Conservation (phyloP, 257 asterid species). For the Perilla frutescens region DNA sequence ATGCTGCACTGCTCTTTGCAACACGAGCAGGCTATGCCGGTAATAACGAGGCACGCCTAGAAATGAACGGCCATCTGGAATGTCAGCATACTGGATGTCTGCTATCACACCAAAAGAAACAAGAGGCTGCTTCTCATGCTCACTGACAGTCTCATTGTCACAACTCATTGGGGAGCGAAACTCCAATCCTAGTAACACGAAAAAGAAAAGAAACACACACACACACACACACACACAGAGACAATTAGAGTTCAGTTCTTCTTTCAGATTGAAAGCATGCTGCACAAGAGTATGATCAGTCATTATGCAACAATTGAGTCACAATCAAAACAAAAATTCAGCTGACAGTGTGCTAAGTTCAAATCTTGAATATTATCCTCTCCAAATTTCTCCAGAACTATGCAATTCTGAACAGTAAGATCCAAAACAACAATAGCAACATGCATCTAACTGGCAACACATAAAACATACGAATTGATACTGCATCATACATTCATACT, state of each 20-base stretch:
- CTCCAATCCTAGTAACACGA: constrained; percentile 41
- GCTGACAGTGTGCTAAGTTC: constrained; percentile 7
- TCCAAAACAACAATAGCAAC: neutral
- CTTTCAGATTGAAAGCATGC: neutral
- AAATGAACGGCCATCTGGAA: constrained; percentile 89
- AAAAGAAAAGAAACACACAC: neutral
- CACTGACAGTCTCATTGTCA: constrained; percentile 51
- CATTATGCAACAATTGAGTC: neutral
- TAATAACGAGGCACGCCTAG: constrained; percentile 93
- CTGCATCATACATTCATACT: neutral
- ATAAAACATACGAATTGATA: neutral
- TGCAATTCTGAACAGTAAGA: neutral
- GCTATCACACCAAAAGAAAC: constrained; percentile 91
- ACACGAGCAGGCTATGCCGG: constrained; percentile 74
- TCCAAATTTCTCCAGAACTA: too few relatives aligned
- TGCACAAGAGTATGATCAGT: neutral
- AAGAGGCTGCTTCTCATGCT: constrained; percentile 68
- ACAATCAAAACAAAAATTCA: neutral
- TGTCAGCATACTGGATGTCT: constrained; percentile 94
- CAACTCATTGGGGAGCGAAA: constrained; percentile 56
- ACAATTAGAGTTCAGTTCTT: constrained; percentile 5
- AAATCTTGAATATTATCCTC: neutral
- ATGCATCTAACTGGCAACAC: neutral
- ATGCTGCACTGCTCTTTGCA: constrained; percentile 75
- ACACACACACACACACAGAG: neutral